Evolutionary conservation across 192 early-diverging fungal species (phyloP).

Genomic region (Diversispora epigaea): DNA sequence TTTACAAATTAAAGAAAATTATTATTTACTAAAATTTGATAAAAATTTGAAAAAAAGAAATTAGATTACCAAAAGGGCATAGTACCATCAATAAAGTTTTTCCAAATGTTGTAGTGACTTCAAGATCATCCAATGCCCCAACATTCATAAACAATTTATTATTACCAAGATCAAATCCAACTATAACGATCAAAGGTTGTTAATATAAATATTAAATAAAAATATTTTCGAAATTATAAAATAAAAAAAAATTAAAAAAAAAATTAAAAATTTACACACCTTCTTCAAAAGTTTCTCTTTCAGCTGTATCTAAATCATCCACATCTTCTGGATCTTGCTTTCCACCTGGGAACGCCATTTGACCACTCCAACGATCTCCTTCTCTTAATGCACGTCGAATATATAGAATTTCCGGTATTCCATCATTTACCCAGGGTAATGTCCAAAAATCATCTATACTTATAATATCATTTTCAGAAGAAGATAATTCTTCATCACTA

Average conservation of each 20-base stretch:
- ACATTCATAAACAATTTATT: slow-evolving; percentile 38
- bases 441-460: slow-evolving; percentile 43
- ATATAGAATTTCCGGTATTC: slow-evolving; percentile 45
- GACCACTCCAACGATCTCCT: slow-evolving; percentile 50
- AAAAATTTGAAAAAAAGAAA: background rate
- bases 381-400: slow-evolving; percentile 45
- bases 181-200: too few species aligned
- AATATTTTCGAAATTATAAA: too few species aligned
- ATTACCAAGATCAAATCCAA: slow-evolving; percentile 44
- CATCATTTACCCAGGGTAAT: slow-evolving; percentile 41
- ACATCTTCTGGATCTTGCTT: slow-evolving; percentile 42
- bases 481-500: background rate
- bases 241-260: too few species aligned
- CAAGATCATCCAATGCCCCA: slow-evolving; percentile 46
- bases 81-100: slow-evolving; percentile 46
- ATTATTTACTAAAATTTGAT: background rate
- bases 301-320: slow-evolving; percentile 47
- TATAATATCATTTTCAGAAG: background rate
- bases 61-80: slow-evolving; percentile 43
- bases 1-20: too few species aligned
- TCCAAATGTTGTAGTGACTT: slow-evolving; percentile 48
- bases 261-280: background rate
- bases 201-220: too few species aligned
- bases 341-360: slow-evolving; percentile 48
- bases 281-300: slow-evolving; percentile 44